Evolutionary conservation across 306 rosid species (phyloP).

Genomic region (Nissolia schottii): DNA sequence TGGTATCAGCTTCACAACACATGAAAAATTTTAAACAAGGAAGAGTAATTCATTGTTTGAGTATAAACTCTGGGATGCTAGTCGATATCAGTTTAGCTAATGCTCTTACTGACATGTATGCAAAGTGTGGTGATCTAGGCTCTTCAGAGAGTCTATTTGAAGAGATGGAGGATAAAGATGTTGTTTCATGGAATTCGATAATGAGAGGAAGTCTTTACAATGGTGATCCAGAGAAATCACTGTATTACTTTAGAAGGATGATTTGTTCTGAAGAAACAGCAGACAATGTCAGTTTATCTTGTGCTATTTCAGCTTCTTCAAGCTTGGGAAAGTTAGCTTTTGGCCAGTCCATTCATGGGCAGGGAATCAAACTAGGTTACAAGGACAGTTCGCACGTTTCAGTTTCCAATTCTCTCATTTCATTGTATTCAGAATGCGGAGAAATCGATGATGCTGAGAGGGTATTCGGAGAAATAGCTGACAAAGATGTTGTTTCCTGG

Average conservation of each 20-base stretch:
- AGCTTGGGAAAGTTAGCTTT: conserved; percentile 33
- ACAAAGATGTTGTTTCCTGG: conserved; percentile 46
- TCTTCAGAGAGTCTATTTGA: conserved; percentile 37
- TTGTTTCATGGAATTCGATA: conserved; percentile 55
- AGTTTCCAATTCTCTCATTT: conserved; percentile 51
- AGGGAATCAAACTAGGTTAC: conserved; percentile 46
- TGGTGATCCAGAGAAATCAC: conserved; percentile 27
- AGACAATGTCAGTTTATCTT: conserved; percentile 38
- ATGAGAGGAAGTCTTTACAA: conserved; percentile 47
- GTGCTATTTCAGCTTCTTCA: conserved; percentile 45
- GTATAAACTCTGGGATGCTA: conserved; percentile 48
- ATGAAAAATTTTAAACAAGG: conserved; percentile 39
- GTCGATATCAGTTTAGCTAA: conserved; percentile 37
- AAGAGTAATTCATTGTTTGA: conserved; percentile 39
- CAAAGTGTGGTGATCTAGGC: conserved; percentile 39
- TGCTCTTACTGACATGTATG: conserved; percentile 49
- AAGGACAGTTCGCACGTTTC: conserved; percentile 33
- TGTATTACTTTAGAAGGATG: conserved; percentile 40
- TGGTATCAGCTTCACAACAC: conserved; percentile 35
- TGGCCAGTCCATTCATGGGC: conserved; percentile 41
- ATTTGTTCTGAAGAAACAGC: conserved; percentile 24
- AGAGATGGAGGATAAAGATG: conserved; percentile 41
- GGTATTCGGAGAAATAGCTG: conserved; percentile 37
- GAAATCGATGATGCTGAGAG: conserved; percentile 31
- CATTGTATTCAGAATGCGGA: conserved; percentile 44